These are phyloP conservation scores for Paramecium sonneborni DNA, from an alignment of 73 alveolate genomes.

Conservation along the genomic window DNA sequence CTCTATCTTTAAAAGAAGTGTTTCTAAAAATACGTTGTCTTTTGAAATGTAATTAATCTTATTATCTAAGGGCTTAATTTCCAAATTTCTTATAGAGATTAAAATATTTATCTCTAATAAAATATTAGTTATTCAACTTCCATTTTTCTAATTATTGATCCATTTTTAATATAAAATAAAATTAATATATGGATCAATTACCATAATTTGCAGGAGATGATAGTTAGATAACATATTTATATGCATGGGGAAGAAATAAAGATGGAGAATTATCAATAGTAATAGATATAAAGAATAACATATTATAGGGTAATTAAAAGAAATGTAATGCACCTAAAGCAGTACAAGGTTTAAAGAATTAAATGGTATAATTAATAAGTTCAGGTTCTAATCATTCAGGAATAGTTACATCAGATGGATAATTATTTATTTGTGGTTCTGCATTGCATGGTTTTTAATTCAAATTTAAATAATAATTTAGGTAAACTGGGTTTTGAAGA, in stretches of 20 bases:
- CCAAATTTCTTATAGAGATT: neutral
- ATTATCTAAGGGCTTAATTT: neutral
- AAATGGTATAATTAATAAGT: slow-evolving; percentile 75
- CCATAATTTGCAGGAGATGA: slow-evolving; percentile 39
- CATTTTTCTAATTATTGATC: neutral
- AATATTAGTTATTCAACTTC: neutral
- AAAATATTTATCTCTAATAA: neutral
- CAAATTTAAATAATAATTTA: neutral
- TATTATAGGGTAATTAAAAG: slow-evolving; percentile 46
- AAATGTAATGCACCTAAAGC: slow-evolving; percentile 81
- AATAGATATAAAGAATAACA: slow-evolving; percentile 51
- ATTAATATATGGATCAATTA: slow-evolving; percentile 21
- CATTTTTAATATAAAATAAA: neutral
- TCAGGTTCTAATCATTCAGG: slow-evolving; percentile 95
- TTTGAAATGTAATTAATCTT: neutral
- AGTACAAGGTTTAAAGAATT: slow-evolving; percentile 78
- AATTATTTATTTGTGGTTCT: slow-evolving; percentile 91
- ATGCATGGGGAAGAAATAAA: slow-evolving; percentile 96
- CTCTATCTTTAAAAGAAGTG: neutral
- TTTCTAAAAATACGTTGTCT: neutral
- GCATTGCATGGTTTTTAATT: slow-evolving; percentile 81
- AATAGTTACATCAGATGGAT: slow-evolving; percentile 86
- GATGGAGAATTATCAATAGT: slow-evolving; percentile 96
- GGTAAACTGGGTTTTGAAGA: slow-evolving; percentile 91
- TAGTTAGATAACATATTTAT: neutral